Conservation (phyloP, 2,329 filamentous ascomycete species). For the Exserohilum turcica region DNA sequence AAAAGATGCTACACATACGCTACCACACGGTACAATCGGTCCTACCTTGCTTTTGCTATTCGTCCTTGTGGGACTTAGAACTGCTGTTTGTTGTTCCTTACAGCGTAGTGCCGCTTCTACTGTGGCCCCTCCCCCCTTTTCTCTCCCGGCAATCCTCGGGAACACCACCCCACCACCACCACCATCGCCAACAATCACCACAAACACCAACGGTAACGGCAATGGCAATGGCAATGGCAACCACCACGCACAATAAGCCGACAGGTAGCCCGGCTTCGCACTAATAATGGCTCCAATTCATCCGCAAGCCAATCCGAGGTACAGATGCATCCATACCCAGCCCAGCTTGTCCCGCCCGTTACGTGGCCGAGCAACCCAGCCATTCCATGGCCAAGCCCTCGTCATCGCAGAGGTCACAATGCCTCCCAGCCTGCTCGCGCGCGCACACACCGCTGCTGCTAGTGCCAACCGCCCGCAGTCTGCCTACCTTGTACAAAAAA, state of each 20-base stretch:
- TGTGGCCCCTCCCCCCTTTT: neutral
- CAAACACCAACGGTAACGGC: neutral
- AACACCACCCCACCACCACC: neutral
- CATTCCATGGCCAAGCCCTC: neutral
- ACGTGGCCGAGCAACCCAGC: neutral
- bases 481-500: neutral
- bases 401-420: slow-evolving; percentile 8
- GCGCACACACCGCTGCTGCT: neutral
- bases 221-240: neutral
- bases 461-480: neutral
- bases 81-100: neutral
- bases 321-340: neutral
- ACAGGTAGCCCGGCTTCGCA: neutral
- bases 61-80: neutral
- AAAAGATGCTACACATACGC: neutral
- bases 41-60: neutral
- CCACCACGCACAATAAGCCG: neutral
- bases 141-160: slow-evolving; percentile 2
- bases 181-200: neutral
- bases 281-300: neutral
- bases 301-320: neutral
- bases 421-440: neutral
- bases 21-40: neutral
- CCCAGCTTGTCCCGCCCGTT: neutral
- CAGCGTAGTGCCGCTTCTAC: neutral